Evolutionary conservation across 345 rosid genomes (phyloP).

Genomic region (Eucalyptus microcorys): DNA sequence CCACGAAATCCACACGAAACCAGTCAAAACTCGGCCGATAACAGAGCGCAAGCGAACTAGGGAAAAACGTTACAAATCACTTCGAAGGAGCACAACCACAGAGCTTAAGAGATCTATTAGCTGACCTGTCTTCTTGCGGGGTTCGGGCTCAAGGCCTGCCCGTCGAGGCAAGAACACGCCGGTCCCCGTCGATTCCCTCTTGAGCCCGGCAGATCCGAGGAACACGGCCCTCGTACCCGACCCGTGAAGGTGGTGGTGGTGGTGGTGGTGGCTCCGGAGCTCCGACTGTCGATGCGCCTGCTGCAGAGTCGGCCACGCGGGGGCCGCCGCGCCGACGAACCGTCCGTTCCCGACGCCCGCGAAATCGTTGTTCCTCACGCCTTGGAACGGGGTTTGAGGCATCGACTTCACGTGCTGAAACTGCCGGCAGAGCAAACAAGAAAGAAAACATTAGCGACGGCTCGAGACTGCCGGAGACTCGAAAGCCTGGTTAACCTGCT

Average conservation of each 20-base stretch:
- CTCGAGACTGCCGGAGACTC: not conserved
- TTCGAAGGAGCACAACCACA: not conserved
- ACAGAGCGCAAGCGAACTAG: not conserved
- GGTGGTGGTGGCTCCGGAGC: not conserved
- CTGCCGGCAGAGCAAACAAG: not conserved
- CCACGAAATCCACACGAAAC: not conserved
- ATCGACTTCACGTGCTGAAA: not conserved
- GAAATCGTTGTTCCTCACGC: not conserved
- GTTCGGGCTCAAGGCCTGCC: slow-evolving; percentile 5
- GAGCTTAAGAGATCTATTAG: not conserved
- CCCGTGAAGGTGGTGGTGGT: not conserved
- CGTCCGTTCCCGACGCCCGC: slow-evolving; percentile 2
- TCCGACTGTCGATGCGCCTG: slow-evolving; percentile 3
- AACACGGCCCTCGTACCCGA: slow-evolving; percentile 46
- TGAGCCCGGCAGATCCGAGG: slow-evolving; percentile 21
- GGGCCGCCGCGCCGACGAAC: slow-evolving; percentile 32
- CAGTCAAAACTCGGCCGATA: not conserved
- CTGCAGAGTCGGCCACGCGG: slow-evolving; percentile 52
- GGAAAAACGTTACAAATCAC: not conserved
- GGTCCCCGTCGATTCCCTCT: slow-evolving; percentile 63
- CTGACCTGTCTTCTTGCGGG: slow-evolving; percentile 52
- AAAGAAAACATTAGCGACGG: not conserved
- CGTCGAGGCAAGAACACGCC: slow-evolving; percentile 87
- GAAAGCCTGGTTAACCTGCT: not conserved
- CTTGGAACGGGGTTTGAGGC: not conserved